A percentile compares a stretch with the other conserved stretches of the same genome.
These are phyloP conservation scores for Annulohypoxylon stygium DNA, from an alignment of 495 filamentous ascomycete species.

Conservation along the genomic window DNA sequence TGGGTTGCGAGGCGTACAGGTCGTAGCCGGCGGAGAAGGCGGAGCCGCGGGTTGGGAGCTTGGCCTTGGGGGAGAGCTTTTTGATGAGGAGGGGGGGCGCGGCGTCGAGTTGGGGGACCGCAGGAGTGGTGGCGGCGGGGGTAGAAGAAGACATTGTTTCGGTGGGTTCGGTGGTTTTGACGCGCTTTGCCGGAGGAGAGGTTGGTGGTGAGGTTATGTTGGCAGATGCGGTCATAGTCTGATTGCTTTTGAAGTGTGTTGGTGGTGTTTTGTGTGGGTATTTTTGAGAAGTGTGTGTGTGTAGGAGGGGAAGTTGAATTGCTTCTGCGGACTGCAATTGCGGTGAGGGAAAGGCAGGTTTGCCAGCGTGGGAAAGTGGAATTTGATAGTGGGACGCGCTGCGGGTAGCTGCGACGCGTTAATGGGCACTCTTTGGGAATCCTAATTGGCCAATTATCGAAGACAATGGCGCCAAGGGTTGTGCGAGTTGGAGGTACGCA, in stretches of 20 bases:
- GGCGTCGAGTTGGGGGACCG: conserved; percentile 48
- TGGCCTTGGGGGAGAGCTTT: conserved; percentile 80
- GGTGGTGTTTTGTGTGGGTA: no score
- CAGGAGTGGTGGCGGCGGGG: conserved; percentile 5
- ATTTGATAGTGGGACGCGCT: conserved; percentile 51
- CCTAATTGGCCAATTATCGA: conserved; percentile 41
- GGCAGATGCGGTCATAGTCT: conserved; percentile 68
- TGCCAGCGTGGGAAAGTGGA: conserved; percentile 28
- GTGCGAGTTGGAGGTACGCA: background rate
- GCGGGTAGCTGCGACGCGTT: conserved; percentile 42
- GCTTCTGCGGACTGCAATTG: conserved; percentile 28
- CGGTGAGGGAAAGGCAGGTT: conserved; percentile 29
- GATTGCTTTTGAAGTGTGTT: conserved; percentile 1
- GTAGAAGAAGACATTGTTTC: conserved; percentile 28
- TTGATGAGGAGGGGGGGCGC: conserved; percentile 81
- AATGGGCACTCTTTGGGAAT: conserved; percentile 19
- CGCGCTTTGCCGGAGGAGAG: conserved; percentile 63
- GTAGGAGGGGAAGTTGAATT: conserved; percentile 12
- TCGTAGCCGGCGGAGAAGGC: conserved; percentile 95
- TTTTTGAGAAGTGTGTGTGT: background rate
- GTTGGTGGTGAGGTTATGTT: conserved; percentile 57
- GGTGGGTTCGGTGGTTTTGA: conserved; percentile 55
- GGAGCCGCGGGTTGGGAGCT: conserved; percentile 86
- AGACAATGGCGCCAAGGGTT: conserved; percentile 11
- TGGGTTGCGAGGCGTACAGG: conserved; percentile 78